Base-by-base conservation (phyloP, 163 green algal genomes). In the Trebouxia gelatinosa region DNA sequence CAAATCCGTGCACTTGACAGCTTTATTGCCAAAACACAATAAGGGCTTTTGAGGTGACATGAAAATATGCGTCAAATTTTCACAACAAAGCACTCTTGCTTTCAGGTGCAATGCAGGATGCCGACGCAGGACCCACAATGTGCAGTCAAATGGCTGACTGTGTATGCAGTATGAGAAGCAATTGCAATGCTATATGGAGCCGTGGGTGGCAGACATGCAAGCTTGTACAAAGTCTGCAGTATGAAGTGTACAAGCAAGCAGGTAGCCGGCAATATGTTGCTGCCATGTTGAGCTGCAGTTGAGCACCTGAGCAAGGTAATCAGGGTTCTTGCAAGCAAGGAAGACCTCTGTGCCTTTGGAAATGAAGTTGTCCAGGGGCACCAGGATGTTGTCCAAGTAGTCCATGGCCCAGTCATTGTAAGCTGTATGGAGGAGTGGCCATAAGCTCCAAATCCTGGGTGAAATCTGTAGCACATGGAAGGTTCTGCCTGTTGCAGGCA, bases 361-460 rank as follows among this genome's bases (percentile, higher is more conserved):
- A 77, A 99, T 95, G 83, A 89, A 97, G 88, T 98, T 99, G 86
- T 98, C 95, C 66, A 99, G 82, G 2, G 92, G 90, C 40, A 94
- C 82, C 61, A 98, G 81, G n/a, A 97, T 87, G 78, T 95, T 91
- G 62, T 97, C 91, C 76, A 95, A 95, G 87, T 97, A 97, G 80
- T 97, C 91, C 26, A 94, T 74, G 13, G 87, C 94, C 89, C 91
- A 98, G 17, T 92, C 89, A 76, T 89, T 65, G 57, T 91, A 77
- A 48, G 62, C 82, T 57, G 81, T 72, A 21, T 70, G 23, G 37
- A 93, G 67, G 65, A 76, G 82, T 13, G 90, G 90, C 85, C 87
- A 96, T 40, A 96, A 81, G 13, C 71, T 79, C 92, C 92, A 97
- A 82, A 97, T 87, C 48, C 80, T 81, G 26, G 83, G 79, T 3